Evolutionary conservation across 2,329 filamentous ascomycete species (phyloP).

Genomic region (Botryotinia globosa): DNA sequence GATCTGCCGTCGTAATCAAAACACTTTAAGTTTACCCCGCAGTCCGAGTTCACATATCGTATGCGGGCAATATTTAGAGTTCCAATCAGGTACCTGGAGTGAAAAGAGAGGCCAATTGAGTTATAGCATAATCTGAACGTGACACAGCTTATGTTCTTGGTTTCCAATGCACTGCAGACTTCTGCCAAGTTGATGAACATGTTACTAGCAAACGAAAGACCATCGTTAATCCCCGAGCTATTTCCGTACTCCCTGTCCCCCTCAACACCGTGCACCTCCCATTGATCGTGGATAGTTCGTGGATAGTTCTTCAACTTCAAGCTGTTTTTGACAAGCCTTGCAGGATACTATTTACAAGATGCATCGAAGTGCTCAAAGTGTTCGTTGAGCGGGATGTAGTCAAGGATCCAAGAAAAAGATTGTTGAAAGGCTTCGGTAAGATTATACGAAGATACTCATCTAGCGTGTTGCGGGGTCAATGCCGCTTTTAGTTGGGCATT

Average conservation of each 20-base stretch:
- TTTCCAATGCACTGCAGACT: not conserved
- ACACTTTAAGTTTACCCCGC: slow-evolving; percentile 6
- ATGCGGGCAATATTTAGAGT: not conserved
- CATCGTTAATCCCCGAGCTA: not conserved
- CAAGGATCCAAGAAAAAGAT: not conserved
- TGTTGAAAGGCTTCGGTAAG: not conserved
- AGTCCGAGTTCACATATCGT: not conserved
- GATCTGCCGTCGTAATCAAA: not conserved
- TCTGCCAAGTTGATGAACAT: not conserved
- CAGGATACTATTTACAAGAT: not conserved
- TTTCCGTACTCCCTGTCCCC: not conserved
- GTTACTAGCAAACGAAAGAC: not conserved
- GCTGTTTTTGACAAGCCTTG: not conserved
- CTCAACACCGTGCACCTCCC: not conserved
- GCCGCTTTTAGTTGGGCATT: slow-evolving; percentile 18
- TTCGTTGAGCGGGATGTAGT: not conserved
- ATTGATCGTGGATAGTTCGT: not conserved
- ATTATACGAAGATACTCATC: not conserved
- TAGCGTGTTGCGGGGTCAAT: slow-evolving; percentile 19
- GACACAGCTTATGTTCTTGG: slow-evolving; percentile 6
- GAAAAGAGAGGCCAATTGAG: not conserved
- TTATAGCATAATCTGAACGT: not conserved
- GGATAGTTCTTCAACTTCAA: not conserved
- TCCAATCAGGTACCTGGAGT: not conserved
- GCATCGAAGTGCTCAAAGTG: not conserved